These are phyloP conservation scores for Microascus cirrosus DNA, from an alignment of 2,329 filamentous ascomycete species.

Conservation along the genomic window DNA sequence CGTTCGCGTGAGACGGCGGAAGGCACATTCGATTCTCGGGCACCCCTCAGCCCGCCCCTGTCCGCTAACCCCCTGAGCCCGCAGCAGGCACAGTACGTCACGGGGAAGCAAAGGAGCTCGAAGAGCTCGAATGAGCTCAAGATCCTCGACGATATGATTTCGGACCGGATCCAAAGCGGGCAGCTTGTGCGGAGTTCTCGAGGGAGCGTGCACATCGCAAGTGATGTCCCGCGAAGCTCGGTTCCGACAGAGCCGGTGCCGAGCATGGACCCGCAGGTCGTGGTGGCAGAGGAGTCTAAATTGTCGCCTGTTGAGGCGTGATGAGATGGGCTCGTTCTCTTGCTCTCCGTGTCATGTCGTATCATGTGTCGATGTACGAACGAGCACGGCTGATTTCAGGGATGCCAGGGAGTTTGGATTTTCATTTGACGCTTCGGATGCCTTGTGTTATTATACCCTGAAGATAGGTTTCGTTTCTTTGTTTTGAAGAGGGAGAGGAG, in stretches of 20 bases:
- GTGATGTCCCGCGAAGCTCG: slow-evolving; percentile 5
- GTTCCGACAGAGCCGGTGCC: slow-evolving; percentile 4
- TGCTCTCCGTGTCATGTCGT: background rate
- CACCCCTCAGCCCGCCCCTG: slow-evolving; percentile 15
- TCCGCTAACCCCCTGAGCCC: slow-evolving; percentile 17
- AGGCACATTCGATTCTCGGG: slow-evolving; percentile 6
- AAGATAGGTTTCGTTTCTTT: background rate
- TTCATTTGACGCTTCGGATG: background rate
- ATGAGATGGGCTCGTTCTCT: background rate
- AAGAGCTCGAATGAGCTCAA: slow-evolving; percentile 82
- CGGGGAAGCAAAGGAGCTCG: slow-evolving; percentile 31
- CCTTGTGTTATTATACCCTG: background rate
- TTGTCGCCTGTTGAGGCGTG: background rate
- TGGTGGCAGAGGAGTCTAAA: background rate
- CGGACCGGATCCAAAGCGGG: slow-evolving; percentile 70
- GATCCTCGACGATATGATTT: slow-evolving; percentile 94
- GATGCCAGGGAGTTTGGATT: background rate
- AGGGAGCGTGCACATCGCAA: slow-evolving; percentile 46
- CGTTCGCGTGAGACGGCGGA: slow-evolving; percentile 78
- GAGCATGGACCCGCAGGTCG: background rate
- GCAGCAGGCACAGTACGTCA: slow-evolving; percentile 13
- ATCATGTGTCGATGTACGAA: background rate
- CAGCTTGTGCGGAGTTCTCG: slow-evolving; percentile 55
- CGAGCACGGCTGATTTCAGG: background rate
- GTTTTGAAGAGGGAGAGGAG: background rate